A percentile compares a stretch with the other conserved stretches of the same genome.
These are phyloP conservation scores for Clarireedia monteithiana DNA, from an alignment of 2,329 filamentous ascomycete genomes.

Conservation along the genomic window DNA sequence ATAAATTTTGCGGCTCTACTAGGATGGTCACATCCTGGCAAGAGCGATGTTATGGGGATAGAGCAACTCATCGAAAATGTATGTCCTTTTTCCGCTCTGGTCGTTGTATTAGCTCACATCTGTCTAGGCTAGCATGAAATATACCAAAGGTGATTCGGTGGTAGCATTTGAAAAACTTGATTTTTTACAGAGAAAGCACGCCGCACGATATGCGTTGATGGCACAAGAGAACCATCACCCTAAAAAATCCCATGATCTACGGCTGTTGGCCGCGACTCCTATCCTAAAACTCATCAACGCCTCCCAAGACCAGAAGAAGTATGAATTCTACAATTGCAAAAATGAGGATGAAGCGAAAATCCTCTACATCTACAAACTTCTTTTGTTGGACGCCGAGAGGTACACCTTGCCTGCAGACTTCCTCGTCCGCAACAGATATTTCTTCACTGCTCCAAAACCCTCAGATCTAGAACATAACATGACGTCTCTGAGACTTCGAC, in stretches of 20 bases:
- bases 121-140: slow-evolving; percentile 68
- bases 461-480: slow-evolving; percentile 14
- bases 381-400: slow-evolving; percentile 41
- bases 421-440: slow-evolving; percentile 45
- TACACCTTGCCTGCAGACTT: slow-evolving; percentile 50
- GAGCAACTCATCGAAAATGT: slow-evolving; percentile 63
- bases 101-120: background rate
- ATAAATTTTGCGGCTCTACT: slow-evolving; percentile 79
- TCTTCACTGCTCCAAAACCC: slow-evolving; percentile 40
- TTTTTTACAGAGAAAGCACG: slow-evolving; percentile 67
- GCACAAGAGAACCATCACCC: slow-evolving; percentile 4
- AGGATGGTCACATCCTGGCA: slow-evolving; percentile 67
- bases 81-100: slow-evolving; percentile 24
- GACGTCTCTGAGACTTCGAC: slow-evolving; percentile 15
- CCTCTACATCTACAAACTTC: slow-evolving; percentile 41
- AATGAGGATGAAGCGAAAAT: slow-evolving; percentile 30
- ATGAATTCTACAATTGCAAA: slow-evolving; percentile 19
- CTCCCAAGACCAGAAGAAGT: background rate
- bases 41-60: slow-evolving; percentile 64
- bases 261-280: slow-evolving; percentile 23
- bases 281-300: slow-evolving; percentile 18
- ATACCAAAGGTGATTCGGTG: slow-evolving; percentile 84
- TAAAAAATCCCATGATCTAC: slow-evolving; percentile 20
- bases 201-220: slow-evolving; percentile 21
- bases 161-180: slow-evolving; percentile 74